These are phyloP conservation scores for Suillus spraguei DNA, from an alignment of 768 basidiomycete genomes.

Conservation along the genomic window DNA sequence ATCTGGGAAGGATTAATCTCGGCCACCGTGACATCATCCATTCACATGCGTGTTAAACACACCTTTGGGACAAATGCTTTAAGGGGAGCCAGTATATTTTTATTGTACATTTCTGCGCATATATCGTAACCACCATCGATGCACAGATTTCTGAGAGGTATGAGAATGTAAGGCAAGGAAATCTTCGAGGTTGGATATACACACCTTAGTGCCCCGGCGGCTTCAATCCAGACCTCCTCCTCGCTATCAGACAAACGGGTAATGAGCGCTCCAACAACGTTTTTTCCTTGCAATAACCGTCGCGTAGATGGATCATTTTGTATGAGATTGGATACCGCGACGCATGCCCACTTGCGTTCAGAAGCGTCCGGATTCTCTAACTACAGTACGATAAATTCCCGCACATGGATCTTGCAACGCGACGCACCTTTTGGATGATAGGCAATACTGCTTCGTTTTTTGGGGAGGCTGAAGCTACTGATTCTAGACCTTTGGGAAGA, in stretches of 20 bases:
- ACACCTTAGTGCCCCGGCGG: constrained; percentile 84
- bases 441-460: constrained; percentile 83
- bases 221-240: constrained; percentile 91
- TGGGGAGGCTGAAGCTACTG: constrained; percentile 70
- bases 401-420: neutral
- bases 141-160: constrained; percentile 73
- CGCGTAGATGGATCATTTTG: constrained; percentile 94
- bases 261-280: constrained; percentile 85
- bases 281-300: constrained; percentile 86
- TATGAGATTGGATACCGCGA: constrained; percentile 93
- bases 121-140: constrained; percentile 96
- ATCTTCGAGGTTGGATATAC: constrained; percentile 1
- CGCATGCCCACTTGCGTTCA: constrained; percentile 95
- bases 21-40: neutral
- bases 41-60: constrained; percentile 8
- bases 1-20: constrained; percentile 49
- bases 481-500: constrained; percentile 78
- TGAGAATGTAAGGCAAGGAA: constrained; percentile 11
- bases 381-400: constrained; percentile 37
- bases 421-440: constrained; percentile 82
- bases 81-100: constrained; percentile 82
- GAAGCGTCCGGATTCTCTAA: constrained; percentile 74
- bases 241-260: constrained; percentile 86
- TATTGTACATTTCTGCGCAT: constrained; percentile 97
- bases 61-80: constrained; percentile 82